Evolutionary conservation across 192 early-diverging fungal genomes (phyloP).

Genomic region (Entophlyctis luteolus): DNA sequence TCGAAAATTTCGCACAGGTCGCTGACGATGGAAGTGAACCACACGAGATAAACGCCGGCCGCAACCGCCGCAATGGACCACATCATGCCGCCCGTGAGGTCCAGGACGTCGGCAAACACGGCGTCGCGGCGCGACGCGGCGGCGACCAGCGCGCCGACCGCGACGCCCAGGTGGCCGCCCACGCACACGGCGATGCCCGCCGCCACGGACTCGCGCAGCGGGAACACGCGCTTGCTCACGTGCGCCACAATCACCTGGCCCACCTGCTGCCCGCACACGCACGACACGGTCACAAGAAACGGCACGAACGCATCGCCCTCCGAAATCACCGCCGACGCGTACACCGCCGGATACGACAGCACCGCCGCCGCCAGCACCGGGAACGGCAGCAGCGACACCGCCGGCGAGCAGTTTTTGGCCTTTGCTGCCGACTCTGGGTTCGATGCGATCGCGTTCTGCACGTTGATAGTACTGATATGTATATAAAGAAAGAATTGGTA

Average conservation of each 20-base stretch:
- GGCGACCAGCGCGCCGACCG: not conserved
- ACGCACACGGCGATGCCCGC: not conserved
- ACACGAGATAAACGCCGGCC: constrained; percentile 31
- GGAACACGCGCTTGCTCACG: constrained; percentile 78
- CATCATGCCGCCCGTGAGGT: constrained; percentile 34
- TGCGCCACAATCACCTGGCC: constrained; percentile 83
- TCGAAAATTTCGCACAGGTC: constrained; percentile 47
- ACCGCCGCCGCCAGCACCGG: constrained; percentile 58
- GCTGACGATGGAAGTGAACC: constrained; percentile 35
- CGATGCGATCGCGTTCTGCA: constrained; percentile 26
- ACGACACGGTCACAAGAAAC: constrained; percentile 65
- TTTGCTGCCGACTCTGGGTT: constrained; percentile 60
- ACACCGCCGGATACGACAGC: constrained; percentile 61
- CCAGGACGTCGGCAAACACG: constrained; percentile 11
- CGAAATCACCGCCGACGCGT: not conserved
- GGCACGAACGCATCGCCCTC: constrained; percentile 46
- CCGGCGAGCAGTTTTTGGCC: constrained; percentile 52
- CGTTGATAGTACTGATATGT: constrained; percentile 3
- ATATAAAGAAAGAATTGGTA: not conserved
- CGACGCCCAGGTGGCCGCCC: constrained; percentile 6
- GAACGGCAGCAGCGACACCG: constrained; percentile 52
- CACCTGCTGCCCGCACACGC: constrained; percentile 77
- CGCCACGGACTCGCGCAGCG: constrained; percentile 57
- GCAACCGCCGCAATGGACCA: constrained; percentile 20
- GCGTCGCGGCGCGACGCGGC: not conserved